A percentile compares a stretch with the other conserved stretches of the same genome.
Conservation (phyloP, 2,329 filamentous ascomycete genomes). For the Fusarium sp. region DNA sequence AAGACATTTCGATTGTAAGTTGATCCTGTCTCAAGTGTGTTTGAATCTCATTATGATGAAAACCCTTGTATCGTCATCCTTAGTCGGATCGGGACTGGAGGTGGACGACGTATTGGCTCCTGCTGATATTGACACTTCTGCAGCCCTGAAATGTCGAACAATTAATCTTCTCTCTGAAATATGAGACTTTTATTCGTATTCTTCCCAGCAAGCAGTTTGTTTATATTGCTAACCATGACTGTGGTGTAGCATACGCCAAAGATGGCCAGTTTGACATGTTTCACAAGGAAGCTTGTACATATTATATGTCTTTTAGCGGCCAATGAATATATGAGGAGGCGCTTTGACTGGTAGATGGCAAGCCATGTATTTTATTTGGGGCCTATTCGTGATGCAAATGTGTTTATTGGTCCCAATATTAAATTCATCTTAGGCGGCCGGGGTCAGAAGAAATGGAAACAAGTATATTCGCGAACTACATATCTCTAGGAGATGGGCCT, state of each 20-base stretch:
- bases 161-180: constrained; percentile 65
- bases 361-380: not conserved
- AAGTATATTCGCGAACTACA: not conserved
- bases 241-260: not conserved
- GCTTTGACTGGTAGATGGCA: not conserved
- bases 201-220: not conserved
- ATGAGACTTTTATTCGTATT: constrained; percentile 3
- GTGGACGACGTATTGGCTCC: constrained; percentile 45
- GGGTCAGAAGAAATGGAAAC: not conserved
- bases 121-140: constrained; percentile 43
- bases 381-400: not conserved
- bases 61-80: constrained; percentile 92
- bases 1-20: constrained; percentile 18
- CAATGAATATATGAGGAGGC: not conserved
- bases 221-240: constrained; percentile 22
- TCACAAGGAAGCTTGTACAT: not conserved
- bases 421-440: not conserved
- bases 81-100: constrained; percentile 72
- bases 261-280: not conserved
- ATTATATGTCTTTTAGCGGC: not conserved
- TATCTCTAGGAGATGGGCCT: not conserved
- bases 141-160: constrained; percentile 55
- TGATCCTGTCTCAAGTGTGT: not conserved
- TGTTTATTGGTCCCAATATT: not conserved
- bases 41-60: constrained; percentile 74